These are phyloP conservation scores for Fusarium aywerte DNA, from an alignment of 2,329 filamentous ascomycete genomes.

Conservation along the genomic window DNA sequence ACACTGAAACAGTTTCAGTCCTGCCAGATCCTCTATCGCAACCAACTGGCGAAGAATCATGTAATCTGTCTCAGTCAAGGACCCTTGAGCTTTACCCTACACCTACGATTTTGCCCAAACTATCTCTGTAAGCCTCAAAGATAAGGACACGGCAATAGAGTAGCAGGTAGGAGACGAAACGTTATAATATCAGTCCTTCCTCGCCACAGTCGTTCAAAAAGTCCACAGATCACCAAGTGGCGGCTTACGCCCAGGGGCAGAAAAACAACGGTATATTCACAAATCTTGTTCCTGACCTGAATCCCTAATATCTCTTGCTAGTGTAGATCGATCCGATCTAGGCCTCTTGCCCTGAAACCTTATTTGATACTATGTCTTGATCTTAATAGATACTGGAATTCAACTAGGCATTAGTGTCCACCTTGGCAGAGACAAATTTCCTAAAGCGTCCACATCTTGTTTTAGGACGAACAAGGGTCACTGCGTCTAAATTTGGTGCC, in stretches of 20 bases:
- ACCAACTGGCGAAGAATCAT: not conserved
- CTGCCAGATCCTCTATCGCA: not conserved
- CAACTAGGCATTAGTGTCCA: slow-evolving; percentile 3
- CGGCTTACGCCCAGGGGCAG: slow-evolving; percentile 3
- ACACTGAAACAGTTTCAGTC: not conserved
- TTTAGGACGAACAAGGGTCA: not conserved
- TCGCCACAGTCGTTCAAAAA: not conserved
- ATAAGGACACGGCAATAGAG: too few species aligned
- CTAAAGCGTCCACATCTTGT: not conserved
- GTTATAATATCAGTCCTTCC: not conserved
- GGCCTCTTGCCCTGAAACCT: slow-evolving; percentile 8
- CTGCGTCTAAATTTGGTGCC: too few species aligned
- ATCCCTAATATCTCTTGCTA: not conserved
- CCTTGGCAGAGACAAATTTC: not conserved
- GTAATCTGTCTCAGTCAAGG: not conserved
- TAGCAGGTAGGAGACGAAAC: rapidly evolving
- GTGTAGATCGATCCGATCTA: slow-evolving; percentile 3
- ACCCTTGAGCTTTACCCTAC: not conserved
- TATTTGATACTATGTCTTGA: slow-evolving; percentile 4
- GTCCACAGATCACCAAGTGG: not conserved
- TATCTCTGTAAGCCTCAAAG: too few species aligned
- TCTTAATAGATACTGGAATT: slow-evolving; percentile 22
- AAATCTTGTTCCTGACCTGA: slow-evolving; percentile 16
- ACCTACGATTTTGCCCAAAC: rapidly evolving
- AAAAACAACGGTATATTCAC: not conserved